phyloP scores from a whole-genome alignment of 208 protist genomes.

The Acanthamoeba healyi region DNA sequence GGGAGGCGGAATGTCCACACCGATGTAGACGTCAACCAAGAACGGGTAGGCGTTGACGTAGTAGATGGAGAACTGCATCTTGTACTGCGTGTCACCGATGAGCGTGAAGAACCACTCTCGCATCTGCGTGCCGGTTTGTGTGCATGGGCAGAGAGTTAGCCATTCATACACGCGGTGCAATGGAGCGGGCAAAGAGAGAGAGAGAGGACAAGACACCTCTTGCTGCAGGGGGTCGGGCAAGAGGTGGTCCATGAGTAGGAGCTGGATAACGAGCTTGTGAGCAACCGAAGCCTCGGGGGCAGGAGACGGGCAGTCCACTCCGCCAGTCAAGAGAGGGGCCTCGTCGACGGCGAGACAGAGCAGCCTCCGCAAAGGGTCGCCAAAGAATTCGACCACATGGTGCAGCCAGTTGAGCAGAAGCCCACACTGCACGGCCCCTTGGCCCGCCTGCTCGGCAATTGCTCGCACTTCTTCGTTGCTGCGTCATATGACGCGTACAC shows the following conservation, averaged over 20 bases:
- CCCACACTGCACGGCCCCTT: not conserved
- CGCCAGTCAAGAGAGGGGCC: not conserved
- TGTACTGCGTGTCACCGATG: conserved; percentile 39
- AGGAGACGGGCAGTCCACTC: not conserved
- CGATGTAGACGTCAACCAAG: conserved; percentile 16
- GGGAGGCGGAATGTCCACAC: not conserved
- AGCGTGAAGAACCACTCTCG: conserved; percentile 43
- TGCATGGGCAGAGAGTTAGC: not conserved
- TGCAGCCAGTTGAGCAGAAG: not conserved
- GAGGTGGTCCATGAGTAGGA: conserved; percentile 28
- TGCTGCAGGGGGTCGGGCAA: not conserved
- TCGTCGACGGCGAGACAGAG: conserved; percentile 24
- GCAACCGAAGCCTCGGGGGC: not conserved
- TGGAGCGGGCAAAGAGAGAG: not conserved
- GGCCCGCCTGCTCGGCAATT: not conserved
- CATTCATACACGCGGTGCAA: no score
- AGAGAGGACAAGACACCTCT: not conserved
- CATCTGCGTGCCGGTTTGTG: not conserved
- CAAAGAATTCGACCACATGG: not conserved
- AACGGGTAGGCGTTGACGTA: not conserved
- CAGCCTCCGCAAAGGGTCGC: not conserved
- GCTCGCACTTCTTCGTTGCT: not conserved
- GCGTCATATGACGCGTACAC: not conserved
- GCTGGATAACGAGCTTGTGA: conserved; percentile 25
- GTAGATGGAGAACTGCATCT: not conserved